phyloP scores from a whole-genome alignment of 805 yeast genomes.

The Saturnispora bothae region DNA sequence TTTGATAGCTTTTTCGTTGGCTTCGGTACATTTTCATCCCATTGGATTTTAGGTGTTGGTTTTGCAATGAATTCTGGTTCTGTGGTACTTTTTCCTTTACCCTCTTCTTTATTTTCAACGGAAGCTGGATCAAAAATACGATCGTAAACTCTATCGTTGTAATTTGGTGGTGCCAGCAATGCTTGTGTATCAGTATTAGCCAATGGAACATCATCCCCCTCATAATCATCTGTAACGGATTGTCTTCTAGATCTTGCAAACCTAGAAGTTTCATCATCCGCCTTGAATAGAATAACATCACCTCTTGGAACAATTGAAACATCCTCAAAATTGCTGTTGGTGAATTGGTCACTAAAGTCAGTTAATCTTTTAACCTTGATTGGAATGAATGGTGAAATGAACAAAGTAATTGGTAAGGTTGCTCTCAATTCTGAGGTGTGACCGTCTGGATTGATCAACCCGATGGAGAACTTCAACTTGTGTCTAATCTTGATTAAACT shows the following conservation, averaged over 20 bases:
- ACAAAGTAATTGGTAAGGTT: slow-evolving; percentile 59
- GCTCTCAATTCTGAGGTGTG: slow-evolving; percentile 89
- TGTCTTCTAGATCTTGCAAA: slow-evolving; percentile 6
- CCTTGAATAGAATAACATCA: slow-evolving; percentile 21
- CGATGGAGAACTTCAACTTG: slow-evolving; percentile 71
- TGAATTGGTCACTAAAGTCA: slow-evolving; percentile 20
- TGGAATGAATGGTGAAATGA: slow-evolving; percentile 63
- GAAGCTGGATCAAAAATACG: slow-evolving; percentile 36
- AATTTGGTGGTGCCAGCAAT: slow-evolving; percentile 74
- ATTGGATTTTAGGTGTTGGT: not conserved
- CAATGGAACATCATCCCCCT: slow-evolving; percentile 10
- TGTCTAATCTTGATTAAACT: slow-evolving; percentile 75
- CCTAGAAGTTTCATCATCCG: slow-evolving; percentile 14
- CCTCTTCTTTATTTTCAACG: not conserved
- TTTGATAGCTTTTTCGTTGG: not conserved
- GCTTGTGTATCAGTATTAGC: slow-evolving; percentile 27
- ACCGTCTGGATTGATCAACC: slow-evolving; percentile 79
- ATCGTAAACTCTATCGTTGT: slow-evolving; percentile 74
- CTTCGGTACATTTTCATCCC: not conserved
- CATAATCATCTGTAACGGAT: slow-evolving; percentile 2
- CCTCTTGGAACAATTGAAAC: slow-evolving; percentile 20
- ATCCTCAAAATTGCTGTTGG: slow-evolving; percentile 19
- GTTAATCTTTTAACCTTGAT: slow-evolving; percentile 37
- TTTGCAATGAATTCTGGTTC: not conserved
- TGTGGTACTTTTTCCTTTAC: not conserved